Evolutionary conservation across 2,329 filamentous ascomycete genomes (phyloP), one percentile per base, ranked within the genome.

Genomic region (Monilinia vaccinii-corymbosi): DNA sequence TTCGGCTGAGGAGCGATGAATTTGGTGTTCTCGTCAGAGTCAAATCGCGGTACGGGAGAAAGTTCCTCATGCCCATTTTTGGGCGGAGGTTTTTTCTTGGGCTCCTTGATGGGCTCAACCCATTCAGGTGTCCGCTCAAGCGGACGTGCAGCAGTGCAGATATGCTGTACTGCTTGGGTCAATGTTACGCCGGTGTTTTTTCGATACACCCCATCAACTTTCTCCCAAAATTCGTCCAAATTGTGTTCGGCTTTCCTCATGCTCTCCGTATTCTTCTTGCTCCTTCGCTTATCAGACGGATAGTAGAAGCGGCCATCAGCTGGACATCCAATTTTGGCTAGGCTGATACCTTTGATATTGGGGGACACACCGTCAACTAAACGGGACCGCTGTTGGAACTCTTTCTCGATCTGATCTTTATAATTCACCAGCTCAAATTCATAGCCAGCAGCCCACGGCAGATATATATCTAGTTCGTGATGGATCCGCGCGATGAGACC

Each of bases 211-310:
- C 21, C 23, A 25, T 78, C 75, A 32, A 75, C 60, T 0, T 58
- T 66, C 2, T 55, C 60, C 79, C 79, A 82, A 60, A 81, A 77
- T 0, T 50, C 59, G 64, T 82, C 79, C 5, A 84, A 71, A 31
- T 50, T 34, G 16, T 34, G 5, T 3, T 50, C 81, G 0, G 81
- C 79, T 1, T 49, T 63, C 11, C 75, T 73, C 68, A 83, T 73
- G 0, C 68, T 67, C 6, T 76, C 72, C 0, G 77, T 72, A 21
- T 74, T 82, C 14, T 76, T 74, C 57, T 73, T 73, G 2, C 72
- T 81, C 2, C 74, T 74, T 11, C 73, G 76, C 63, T 78, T 81
- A 3, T 77, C 72, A 6, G 73, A 73, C 55, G 77, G 81, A 73
- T 76, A 83, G 46, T 62, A 61, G 70, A 68, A 68, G 9, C 58